Conservation (phyloP, 2,329 filamentous ascomycete genomes). For the Paramyrothecium roridum region DNA sequence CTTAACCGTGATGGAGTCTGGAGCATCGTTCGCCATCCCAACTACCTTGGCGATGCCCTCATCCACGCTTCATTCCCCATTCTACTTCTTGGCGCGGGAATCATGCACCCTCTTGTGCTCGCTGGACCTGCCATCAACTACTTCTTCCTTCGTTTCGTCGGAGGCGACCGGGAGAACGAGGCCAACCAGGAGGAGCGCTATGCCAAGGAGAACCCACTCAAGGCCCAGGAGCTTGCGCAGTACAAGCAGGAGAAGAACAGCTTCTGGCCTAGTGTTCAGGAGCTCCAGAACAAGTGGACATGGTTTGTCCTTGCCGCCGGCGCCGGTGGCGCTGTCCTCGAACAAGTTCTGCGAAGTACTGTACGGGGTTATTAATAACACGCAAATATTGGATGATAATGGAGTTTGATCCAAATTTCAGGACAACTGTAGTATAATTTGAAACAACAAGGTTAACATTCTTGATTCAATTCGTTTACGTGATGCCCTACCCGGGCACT, state of each 20-base stretch:
- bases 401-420: background rate
- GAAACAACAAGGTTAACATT: no score
- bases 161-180: slow-evolving; percentile 1
- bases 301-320: background rate
- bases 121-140: slow-evolving; percentile 1
- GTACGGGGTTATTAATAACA: background rate
- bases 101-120: slow-evolving; percentile 3
- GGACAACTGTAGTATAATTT: background rate
- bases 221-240: background rate
- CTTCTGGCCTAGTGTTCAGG: background rate
- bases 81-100: background rate
- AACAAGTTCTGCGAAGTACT: background rate
- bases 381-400: no score
- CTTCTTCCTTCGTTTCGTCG: slow-evolving; percentile 2
- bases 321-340: background rate
- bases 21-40: slow-evolving; percentile 3
- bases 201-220: background rate
- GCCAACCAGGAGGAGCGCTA: slow-evolving; percentile 2
- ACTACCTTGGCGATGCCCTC: slow-evolving; percentile 3
- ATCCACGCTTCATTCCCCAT: slow-evolving; percentile 3
- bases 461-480: no score
- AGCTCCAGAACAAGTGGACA: slow-evolving; percentile 1
- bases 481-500: no score
- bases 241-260: slow-evolving; percentile 2
- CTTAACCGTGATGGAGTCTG: slow-evolving; percentile 2